Conservation (phyloP, 768 basidiomycete species). For the Lactarius pseudohatsudake region DNA sequence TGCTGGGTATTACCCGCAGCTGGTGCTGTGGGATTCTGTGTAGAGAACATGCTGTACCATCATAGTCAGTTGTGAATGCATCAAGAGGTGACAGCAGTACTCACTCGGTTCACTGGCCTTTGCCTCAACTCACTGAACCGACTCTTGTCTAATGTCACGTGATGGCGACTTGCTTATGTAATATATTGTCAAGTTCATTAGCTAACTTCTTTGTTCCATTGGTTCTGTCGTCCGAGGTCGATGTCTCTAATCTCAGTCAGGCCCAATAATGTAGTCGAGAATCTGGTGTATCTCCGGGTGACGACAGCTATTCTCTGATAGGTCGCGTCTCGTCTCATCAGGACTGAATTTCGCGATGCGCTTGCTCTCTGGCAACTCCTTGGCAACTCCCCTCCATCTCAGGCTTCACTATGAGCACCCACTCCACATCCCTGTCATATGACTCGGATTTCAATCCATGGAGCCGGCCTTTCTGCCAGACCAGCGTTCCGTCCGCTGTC, state of each 20-base stretch:
- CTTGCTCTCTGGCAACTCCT: not conserved
- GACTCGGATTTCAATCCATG: too few relatives aligned
- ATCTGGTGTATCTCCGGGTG: not conserved
- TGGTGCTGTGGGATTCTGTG: not conserved
- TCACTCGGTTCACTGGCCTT: not conserved
- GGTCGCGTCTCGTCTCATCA: not conserved
- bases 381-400: too few relatives aligned
- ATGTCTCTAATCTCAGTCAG: not conserved
- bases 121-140: not conserved
- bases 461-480: not conserved
- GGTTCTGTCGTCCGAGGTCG: not conserved
- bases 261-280: not conserved
- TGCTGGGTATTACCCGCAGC: not conserved
- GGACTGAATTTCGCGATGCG: not conserved
- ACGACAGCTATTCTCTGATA: not conserved
- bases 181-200: not conserved
- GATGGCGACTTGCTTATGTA: not conserved
- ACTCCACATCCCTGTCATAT: not conserved
- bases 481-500: not conserved
- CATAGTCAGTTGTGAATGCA: not conserved
- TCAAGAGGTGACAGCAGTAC: not conserved
- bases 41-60: slow-evolving; percentile 8
- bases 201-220: not conserved
- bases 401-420: not conserved
- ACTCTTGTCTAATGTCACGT: not conserved